Evolutionary conservation across 148 eudicot genomes (phyloP), one percentile per base, ranked within the genome.

Genomic region (Salicornia ramosissima): DNA sequence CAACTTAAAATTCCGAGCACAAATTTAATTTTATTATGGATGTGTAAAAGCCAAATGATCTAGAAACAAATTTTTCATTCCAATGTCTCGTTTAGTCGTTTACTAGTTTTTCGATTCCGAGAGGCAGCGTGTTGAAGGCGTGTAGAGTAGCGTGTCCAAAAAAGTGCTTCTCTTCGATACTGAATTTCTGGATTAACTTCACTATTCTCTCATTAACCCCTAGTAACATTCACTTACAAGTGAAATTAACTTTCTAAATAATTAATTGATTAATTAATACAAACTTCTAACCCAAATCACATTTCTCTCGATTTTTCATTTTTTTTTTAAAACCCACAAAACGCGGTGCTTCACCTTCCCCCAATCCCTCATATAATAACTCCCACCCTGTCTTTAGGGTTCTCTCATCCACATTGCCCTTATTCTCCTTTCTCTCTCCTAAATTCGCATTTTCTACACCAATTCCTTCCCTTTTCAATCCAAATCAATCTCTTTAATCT

Each of bases 261-360:
- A 54, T 6, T n/a, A n/a, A n/a, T 45, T 45, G 5, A 0, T 49
- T 49, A 49, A 36, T 36, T 36, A 36, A n/a, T n/a, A n/a, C n/a
- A n/a, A n/a, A n/a, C n/a, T 36, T 36, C 40, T 36, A 3, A 36
- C 40, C 53, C 21, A 49, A 49, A 49, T 16, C 6, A 49, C 53
- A 49, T 18, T 5, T 2, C 19, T 49, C 22, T 49, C 22, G 19
- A 18, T 49, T 49, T n/a, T n/a, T n/a, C n/a, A n/a, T n/a, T n/a
- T n/a, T n/a, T n/a, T n/a, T n/a, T n/a, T n/a, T n/a, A n/a, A n/a
- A 5, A 18, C 69, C 74, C 79, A 42, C 30, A 64, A 76, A 77
- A 77, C 75, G 80, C 75, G 75, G 75, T 77, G 68, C 54, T 71
- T 77, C 33, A 67, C 43, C 70, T 54, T 61, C 52, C 43, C 53